These are phyloP conservation scores for Neofusicoccum laricinum DNA, from an alignment of 2,329 filamentous ascomycete genomes.

Conservation along the genomic window DNA sequence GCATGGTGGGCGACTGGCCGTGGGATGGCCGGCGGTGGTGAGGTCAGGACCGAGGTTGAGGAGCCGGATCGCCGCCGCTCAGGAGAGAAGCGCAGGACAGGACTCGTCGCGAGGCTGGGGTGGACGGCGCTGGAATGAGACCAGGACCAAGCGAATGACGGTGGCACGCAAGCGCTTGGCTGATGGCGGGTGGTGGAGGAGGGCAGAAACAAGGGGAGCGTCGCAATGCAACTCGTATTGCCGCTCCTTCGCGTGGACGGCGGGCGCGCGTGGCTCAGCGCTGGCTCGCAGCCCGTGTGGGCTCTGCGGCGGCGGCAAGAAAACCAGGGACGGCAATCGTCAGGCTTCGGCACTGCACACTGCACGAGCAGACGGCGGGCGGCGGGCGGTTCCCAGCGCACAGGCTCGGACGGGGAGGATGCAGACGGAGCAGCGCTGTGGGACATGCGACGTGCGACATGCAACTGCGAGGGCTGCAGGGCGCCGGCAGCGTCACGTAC, in stretches of 20 bases:
- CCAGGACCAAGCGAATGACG: conserved; percentile 9
- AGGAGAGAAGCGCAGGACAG: background rate
- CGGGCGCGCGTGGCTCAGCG: background rate
- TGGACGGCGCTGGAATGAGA: conserved; percentile 2
- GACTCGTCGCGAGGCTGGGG: background rate
- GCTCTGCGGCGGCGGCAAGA: background rate
- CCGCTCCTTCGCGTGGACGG: background rate
- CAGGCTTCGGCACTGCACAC: background rate
- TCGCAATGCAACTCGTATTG: conserved; percentile 3
- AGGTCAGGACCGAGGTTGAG: background rate
- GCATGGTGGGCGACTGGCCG: conserved; percentile 11
- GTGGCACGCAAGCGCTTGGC: background rate
- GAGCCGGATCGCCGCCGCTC: background rate
- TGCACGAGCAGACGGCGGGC: conserved; percentile 3
- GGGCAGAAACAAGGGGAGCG: background rate
- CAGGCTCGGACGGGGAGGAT: background rate
- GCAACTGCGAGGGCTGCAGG: background rate
- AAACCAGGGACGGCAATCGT: background rate
- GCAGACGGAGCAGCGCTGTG: background rate
- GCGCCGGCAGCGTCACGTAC: background rate
- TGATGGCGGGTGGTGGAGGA: background rate
- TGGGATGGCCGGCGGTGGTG: background rate
- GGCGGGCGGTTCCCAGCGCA: background rate
- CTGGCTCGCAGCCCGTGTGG: background rate
- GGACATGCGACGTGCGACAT: background rate